These are phyloP conservation scores for Verticillium isaacii DNA, from an alignment of 2,329 filamentous ascomycete genomes.

Conservation along the genomic window DNA sequence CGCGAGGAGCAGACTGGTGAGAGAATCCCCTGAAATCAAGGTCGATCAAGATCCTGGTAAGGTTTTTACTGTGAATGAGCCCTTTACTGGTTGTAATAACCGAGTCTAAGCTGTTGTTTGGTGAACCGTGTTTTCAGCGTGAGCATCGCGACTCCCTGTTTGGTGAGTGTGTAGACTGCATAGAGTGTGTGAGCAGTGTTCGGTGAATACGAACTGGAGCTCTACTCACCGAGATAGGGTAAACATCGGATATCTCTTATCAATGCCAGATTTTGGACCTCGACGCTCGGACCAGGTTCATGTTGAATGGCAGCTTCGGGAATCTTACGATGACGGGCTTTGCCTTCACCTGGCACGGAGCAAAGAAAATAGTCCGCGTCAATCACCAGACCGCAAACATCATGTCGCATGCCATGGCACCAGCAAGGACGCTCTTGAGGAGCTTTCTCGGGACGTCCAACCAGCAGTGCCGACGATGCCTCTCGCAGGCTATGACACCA, in stretches of 20 bases:
- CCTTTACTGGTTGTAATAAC: too few species aligned
- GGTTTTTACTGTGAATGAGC: too few species aligned
- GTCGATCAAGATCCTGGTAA: too few species aligned
- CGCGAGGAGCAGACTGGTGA: too few species aligned
- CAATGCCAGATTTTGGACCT: constrained; percentile 3
- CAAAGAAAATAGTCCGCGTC: background rate
- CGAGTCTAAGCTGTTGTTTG: too few species aligned
- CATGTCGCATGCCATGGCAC: constrained; percentile 34
- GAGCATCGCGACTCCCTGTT: background rate
- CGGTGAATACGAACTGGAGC: background rate
- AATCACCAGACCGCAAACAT: background rate
- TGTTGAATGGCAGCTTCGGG: background rate
- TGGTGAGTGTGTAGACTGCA: too few species aligned
- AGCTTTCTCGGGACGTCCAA: constrained; percentile 23
- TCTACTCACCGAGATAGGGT: background rate
- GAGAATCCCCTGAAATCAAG: too few species aligned
- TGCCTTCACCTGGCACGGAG: background rate
- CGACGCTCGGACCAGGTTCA: background rate
- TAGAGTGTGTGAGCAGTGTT: background rate
- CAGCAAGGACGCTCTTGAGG: constrained; percentile 29
- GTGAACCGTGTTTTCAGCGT: too few species aligned
- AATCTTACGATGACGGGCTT: constrained; percentile 6
- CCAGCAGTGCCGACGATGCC: constrained; percentile 37
- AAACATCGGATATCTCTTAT: constrained; percentile 3
- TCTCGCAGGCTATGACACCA: constrained; percentile 29